Evolutionary conservation across 176 grass and related monocot species (phyloP).

Genomic region (Puccinellia tenuiflora): DNA sequence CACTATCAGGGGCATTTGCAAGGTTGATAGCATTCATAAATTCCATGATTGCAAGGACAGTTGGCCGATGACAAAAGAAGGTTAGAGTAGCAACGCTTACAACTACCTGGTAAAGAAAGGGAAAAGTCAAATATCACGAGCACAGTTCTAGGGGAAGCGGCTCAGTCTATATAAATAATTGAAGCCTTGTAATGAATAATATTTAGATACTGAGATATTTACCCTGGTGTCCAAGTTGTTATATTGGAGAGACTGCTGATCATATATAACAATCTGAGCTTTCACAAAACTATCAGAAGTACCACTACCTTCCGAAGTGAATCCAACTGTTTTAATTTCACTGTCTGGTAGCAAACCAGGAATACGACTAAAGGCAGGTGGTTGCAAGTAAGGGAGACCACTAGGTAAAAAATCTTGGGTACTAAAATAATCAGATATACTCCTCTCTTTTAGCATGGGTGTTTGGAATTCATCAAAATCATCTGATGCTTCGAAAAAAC

Average conservation of each 20-base stretch:
- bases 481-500: slow-evolving; percentile 88
- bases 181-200: background rate
- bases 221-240: slow-evolving; percentile 89
- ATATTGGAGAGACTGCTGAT: slow-evolving; percentile 79
- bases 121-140: slow-evolving; percentile 14
- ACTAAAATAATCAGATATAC: slow-evolving; percentile 56
- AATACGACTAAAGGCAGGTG: slow-evolving; percentile 71
- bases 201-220: slow-evolving; percentile 29
- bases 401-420: slow-evolving; percentile 42
- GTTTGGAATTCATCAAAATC: slow-evolving; percentile 77
- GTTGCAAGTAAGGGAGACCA: slow-evolving; percentile 48
- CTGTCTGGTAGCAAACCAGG: slow-evolving; percentile 74
- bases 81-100: slow-evolving; percentile 79
- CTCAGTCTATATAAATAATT: slow-evolving; percentile 5
- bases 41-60: slow-evolving; percentile 84
- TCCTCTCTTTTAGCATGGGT: slow-evolving; percentile 48
- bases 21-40: slow-evolving; percentile 90
- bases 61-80: slow-evolving; percentile 94
- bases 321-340: slow-evolving; percentile 45
- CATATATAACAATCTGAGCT: slow-evolving; percentile 89
- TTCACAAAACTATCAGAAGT: slow-evolving; percentile 88
- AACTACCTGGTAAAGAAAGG: slow-evolving; percentile 65
- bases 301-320: slow-evolving; percentile 40
- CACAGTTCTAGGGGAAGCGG: slow-evolving; percentile 8
- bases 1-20: slow-evolving; percentile 35